Percentiles rank a stretch among this genome's conserved stretches.
phyloP scores from a whole-genome alignment of 2,329 filamentous ascomycete species.

The Penicillium sp. region DNA sequence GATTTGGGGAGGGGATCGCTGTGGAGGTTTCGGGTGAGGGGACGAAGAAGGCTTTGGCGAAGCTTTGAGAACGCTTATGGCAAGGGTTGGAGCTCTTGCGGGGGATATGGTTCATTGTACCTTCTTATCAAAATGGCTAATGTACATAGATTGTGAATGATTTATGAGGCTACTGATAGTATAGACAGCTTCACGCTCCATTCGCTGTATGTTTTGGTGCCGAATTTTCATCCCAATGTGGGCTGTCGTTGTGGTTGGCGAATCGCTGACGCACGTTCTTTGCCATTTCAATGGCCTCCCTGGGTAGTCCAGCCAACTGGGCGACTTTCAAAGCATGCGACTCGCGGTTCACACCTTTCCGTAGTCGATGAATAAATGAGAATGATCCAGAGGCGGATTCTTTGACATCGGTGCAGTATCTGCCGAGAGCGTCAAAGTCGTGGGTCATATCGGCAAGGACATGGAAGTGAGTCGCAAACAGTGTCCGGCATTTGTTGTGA shows the following conservation, averaged over 20 bases:
- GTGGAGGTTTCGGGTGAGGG: no score
- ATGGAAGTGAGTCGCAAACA: slow-evolving; percentile 97
- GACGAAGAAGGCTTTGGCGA: no score
- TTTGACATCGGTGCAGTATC: slow-evolving; percentile 81
- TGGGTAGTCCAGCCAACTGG: slow-evolving; percentile 69
- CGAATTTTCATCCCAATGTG: slow-evolving; percentile 19
- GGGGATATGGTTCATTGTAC: no score
- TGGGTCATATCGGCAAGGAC: slow-evolving; percentile 65
- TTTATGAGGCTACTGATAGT: no score
- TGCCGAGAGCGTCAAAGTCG: slow-evolving; percentile 52
- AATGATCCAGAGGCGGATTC: slow-evolving; percentile 64
- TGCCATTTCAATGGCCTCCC: slow-evolving; percentile 61
- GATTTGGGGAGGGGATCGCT: slow-evolving; percentile 35
- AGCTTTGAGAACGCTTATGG: no score
- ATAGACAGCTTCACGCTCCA: no score
- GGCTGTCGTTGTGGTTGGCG: no score
- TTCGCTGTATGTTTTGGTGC: no score
- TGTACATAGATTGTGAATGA: no score
- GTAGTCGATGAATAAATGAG: slow-evolving; percentile 74
- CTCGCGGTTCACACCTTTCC: slow-evolving; percentile 69
- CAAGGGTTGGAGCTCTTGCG: no score
- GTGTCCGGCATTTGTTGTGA: slow-evolving; percentile 64
- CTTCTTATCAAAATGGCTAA: no score
- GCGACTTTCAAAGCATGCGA: slow-evolving; percentile 97
- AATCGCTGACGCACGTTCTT: slow-evolving; percentile 48